Conservation (phyloP, 805 yeast genomes). For the Nakazawaea populi region DNA sequence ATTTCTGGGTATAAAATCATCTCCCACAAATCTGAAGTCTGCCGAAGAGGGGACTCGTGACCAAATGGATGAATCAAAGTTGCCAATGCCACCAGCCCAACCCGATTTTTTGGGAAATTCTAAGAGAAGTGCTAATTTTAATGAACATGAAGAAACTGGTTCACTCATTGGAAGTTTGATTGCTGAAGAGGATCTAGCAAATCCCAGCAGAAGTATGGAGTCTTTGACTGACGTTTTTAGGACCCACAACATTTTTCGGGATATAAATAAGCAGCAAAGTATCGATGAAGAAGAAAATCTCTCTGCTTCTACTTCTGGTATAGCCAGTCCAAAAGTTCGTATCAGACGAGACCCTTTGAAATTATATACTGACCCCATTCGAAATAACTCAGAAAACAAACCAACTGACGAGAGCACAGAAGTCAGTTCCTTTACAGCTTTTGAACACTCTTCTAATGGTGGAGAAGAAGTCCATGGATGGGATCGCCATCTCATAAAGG, state of each 20-base stretch:
- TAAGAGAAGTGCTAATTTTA: not conserved
- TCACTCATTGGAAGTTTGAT: no score
- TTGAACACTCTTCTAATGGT: not conserved
- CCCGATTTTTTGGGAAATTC: not conserved
- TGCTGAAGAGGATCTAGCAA: not conserved
- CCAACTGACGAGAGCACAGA: not conserved
- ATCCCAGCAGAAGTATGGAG: not conserved
- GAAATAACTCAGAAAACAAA: no score
- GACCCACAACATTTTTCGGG: not conserved
- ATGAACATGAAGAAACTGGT: no score
- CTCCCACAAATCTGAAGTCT: not conserved
- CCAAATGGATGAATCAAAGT: not conserved
- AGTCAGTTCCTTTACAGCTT: not conserved
- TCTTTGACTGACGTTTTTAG: not conserved
- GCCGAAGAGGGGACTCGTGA: not conserved
- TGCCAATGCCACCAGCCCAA: constrained; percentile 2
- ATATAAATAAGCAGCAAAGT: no score
- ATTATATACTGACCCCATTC: not conserved
- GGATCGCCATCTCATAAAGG: no score
- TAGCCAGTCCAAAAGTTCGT: not conserved
- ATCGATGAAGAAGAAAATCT: not conserved
- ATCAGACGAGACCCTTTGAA: not conserved
- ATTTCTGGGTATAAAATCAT: not conserved
- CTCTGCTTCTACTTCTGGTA: not conserved
- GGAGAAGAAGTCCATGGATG: not conserved